These are phyloP conservation scores for Cinnamomum micranthum DNA, from an alignment of 164 flowering plant genomes.

Conservation along the genomic window DNA sequence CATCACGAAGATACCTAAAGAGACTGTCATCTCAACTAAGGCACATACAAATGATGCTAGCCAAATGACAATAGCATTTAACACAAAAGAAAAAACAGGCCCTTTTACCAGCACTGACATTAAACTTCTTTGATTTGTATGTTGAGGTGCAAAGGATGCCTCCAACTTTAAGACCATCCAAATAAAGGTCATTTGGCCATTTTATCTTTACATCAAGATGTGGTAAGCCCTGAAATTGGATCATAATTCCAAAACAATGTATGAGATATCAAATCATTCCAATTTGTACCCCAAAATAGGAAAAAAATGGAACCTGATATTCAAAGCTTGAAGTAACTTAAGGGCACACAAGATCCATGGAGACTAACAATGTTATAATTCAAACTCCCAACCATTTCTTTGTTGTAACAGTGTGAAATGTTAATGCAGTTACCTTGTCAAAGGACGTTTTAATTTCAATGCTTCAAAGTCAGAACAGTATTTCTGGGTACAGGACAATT, in stretches of 20 bases:
- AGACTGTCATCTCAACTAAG: background rate
- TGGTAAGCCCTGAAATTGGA: slow-evolving; percentile 73
- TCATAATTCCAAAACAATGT: slow-evolving; percentile 9
- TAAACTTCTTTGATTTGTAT: slow-evolving; percentile 81
- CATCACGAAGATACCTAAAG: slow-evolving; percentile 1
- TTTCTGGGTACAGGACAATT: too few species aligned
- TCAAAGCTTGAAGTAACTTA: background rate
- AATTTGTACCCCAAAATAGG: background rate
- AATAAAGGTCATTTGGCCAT: slow-evolving; percentile 99
- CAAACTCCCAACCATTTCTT: background rate
- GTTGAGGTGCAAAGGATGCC: slow-evolving; percentile 94
- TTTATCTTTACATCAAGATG: slow-evolving; percentile 76
- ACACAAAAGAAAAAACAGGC: slow-evolving; percentile 13
- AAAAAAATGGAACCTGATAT: background rate
- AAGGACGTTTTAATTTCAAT: too few species aligned
- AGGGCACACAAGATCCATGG: background rate
- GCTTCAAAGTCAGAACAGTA: too few species aligned
- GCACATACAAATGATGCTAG: background rate
- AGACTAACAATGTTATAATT: background rate
- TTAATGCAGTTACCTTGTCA: background rate
- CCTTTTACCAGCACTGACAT: slow-evolving; percentile 80
- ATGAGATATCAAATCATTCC: background rate
- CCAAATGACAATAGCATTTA: background rate
- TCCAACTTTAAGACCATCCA: slow-evolving; percentile 92
- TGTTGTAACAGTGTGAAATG: background rate